phyloP scores from a whole-genome alignment of 805 yeast species.

The Kodamaea laetipori region DNA sequence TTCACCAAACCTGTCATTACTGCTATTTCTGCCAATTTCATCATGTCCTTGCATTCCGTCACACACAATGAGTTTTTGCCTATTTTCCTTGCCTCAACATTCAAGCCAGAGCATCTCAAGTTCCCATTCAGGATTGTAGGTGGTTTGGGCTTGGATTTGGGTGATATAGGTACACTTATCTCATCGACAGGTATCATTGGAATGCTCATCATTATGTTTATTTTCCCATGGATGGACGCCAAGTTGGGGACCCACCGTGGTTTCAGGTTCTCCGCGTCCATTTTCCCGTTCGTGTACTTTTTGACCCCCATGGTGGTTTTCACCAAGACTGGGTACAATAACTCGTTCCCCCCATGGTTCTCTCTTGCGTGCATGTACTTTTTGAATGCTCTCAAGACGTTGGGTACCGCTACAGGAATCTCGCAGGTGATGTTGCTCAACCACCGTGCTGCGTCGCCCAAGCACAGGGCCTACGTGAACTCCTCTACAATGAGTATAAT shows the following conservation, averaged over 20 bases:
- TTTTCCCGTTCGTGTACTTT: conserved; percentile 36
- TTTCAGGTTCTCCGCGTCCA: conserved; percentile 32
- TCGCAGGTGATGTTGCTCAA: conserved; percentile 38
- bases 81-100: conserved; percentile 36
- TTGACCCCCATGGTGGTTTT: conserved; percentile 34
- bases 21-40: conserved; percentile 36
- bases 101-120: conserved; percentile 25
- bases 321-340: conserved; percentile 31
- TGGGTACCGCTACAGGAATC: conserved; percentile 38
- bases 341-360: conserved; percentile 31
- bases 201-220: conserved; percentile 29
- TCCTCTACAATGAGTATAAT: conserved; percentile 35
- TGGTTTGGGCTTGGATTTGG: conserved; percentile 37
- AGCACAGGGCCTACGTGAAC: conserved; percentile 40
- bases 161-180: conserved; percentile 37
- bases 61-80: conserved; percentile 41
- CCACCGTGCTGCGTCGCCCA: conserved; percentile 37
- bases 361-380: conserved; percentile 30
- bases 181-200: conserved; percentile 42
- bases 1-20: conserved; percentile 35
- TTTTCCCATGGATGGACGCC: conserved; percentile 38
- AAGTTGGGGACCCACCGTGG: conserved; percentile 33
- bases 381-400: conserved; percentile 34
- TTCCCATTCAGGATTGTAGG: conserved; percentile 41
- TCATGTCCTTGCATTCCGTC: conserved; percentile 35